These are phyloP conservation scores for Syncephalis fuscata DNA, from an alignment of 371 early-diverging fungal species.

Conservation along the genomic window DNA sequence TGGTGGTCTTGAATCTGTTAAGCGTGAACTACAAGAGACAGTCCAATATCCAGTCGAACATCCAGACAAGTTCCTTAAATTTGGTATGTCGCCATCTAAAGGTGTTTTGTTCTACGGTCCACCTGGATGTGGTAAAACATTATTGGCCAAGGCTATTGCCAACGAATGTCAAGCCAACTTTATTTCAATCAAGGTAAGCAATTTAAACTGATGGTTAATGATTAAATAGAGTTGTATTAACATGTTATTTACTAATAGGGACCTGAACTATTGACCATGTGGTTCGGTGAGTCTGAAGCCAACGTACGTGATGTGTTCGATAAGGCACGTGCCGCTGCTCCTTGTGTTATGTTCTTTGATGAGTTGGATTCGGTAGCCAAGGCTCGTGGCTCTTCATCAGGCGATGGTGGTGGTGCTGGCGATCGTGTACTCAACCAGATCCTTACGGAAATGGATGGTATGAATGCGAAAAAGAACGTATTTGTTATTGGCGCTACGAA, in stretches of 20 bases:
- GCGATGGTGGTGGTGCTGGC: conserved; percentile 94
- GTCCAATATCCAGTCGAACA: conserved; percentile 99
- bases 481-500: conserved; percentile 99
- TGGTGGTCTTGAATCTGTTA: conserved; percentile 98
- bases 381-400: conserved; percentile 75
- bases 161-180: conserved; percentile 99
- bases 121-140: conserved; percentile 99
- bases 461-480: conserved; percentile 99
- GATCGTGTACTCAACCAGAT: conserved; percentile 99
- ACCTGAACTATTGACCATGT: conserved; percentile 99
- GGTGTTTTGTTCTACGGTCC: conserved; percentile 99
- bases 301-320: conserved; percentile 99
- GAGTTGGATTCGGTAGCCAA: conserved; percentile 99
- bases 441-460: conserved; percentile 99
- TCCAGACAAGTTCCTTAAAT: conserved; percentile 99
- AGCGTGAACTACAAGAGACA: conserved; percentile 98
- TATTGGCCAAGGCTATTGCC: conserved; percentile 99
- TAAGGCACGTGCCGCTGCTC: conserved; percentile 98
- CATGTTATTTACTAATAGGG: conserved; percentile 32
- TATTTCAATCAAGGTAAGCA: conserved; percentile 87
- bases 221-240: background rate
- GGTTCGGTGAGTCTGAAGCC: conserved; percentile 99
- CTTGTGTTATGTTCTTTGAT: conserved; percentile 99
- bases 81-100: conserved; percentile 98
- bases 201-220: background rate